Conservation (phyloP, 192 early-diverging fungal genomes). For the Rhizophlyctis rosea region DNA sequence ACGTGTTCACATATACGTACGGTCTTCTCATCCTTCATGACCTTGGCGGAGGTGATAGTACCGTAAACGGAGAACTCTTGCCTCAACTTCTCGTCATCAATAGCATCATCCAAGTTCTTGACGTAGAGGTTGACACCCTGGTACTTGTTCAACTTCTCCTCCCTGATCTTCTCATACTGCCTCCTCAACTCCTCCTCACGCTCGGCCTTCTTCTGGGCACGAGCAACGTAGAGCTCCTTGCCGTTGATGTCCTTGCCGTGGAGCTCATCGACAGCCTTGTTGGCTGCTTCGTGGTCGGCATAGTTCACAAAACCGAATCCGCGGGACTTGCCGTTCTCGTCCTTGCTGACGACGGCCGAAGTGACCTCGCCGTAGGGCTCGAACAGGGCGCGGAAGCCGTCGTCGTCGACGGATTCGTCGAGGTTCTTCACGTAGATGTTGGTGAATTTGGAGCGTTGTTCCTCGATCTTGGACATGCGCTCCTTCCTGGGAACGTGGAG, state of each 20-base stretch:
- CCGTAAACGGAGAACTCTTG: conserved; percentile 96
- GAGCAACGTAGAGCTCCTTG: conserved; percentile 90
- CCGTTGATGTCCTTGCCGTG: conserved; percentile 90
- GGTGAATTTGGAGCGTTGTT: conserved; percentile 88
- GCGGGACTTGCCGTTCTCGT: conserved; percentile 82
- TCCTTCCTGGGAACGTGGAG: conserved; percentile 90
- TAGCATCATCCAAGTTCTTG: conserved; percentile 96
- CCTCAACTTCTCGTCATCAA: conserved; percentile 95
- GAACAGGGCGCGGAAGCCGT: conserved; percentile 78
- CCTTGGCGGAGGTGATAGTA: conserved; percentile 93
- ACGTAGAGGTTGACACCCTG: conserved; percentile 98
- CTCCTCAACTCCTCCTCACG: conserved; percentile 93
- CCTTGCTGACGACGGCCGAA: conserved; percentile 70
- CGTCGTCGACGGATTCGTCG: conserved; percentile 73
- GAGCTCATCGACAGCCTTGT: conserved; percentile 83
- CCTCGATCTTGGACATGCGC: conserved; percentile 85
- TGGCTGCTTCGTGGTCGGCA: conserved; percentile 84
- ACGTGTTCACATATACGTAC: conserved; percentile 23
- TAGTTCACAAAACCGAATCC: conserved; percentile 99
- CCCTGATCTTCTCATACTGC: conserved; percentile 92
- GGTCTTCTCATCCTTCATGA: conserved; percentile 93
- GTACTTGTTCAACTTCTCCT: conserved; percentile 97
- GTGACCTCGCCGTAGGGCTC: conserved; percentile 75
- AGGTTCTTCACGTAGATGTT: conserved; percentile 99
- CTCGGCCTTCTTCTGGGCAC: conserved; percentile 98